Evolutionary conservation across 192 early-diverging fungal species (phyloP).

Genomic region (Jimgerdemannia lactiflua): DNA sequence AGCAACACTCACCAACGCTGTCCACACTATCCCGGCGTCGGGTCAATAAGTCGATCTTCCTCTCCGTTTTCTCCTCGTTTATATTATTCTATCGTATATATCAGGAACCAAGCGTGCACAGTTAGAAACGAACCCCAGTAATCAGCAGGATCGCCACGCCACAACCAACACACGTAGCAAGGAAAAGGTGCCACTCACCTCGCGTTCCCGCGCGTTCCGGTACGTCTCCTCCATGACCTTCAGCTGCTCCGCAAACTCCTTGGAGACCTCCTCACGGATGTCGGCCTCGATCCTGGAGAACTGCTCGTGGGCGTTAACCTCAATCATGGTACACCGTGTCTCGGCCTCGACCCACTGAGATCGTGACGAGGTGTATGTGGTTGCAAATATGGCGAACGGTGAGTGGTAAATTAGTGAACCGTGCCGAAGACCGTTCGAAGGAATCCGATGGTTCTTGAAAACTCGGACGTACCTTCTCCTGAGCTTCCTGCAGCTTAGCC

Average conservation of each 20-base stretch:
- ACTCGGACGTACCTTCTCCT: slow-evolving; percentile 37
- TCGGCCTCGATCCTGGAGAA: slow-evolving; percentile 49
- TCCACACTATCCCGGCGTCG: slow-evolving; percentile 6
- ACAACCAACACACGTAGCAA: not conserved
- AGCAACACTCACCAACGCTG: slow-evolving; percentile 17
- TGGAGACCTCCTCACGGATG: slow-evolving; percentile 47
- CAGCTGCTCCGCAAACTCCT: slow-evolving; percentile 41
- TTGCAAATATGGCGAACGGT: not conserved
- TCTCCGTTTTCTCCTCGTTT: slow-evolving; percentile 9
- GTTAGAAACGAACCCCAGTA: not conserved
- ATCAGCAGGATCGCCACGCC: too few relatives aligned
- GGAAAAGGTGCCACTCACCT: slow-evolving; percentile 12
- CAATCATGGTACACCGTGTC: slow-evolving; percentile 46
- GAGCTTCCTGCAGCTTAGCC: slow-evolving; percentile 30
- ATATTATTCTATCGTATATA: slow-evolving; percentile 3
- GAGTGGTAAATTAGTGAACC: not conserved
- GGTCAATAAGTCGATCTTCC: slow-evolving; percentile 5
- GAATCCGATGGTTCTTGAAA: slow-evolving; percentile 16
- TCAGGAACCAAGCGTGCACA: not conserved
- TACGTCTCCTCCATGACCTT: slow-evolving; percentile 41
- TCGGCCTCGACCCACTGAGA: slow-evolving; percentile 42
- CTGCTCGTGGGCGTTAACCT: slow-evolving; percentile 50
- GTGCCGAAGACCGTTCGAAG: too few relatives aligned
- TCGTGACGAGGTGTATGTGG: not conserved
- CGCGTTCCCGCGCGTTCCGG: slow-evolving; percentile 16